These are phyloP conservation scores for Orbilia ellipsospora DNA, from an alignment of 2,329 filamentous ascomycete species.

Conservation along the genomic window DNA sequence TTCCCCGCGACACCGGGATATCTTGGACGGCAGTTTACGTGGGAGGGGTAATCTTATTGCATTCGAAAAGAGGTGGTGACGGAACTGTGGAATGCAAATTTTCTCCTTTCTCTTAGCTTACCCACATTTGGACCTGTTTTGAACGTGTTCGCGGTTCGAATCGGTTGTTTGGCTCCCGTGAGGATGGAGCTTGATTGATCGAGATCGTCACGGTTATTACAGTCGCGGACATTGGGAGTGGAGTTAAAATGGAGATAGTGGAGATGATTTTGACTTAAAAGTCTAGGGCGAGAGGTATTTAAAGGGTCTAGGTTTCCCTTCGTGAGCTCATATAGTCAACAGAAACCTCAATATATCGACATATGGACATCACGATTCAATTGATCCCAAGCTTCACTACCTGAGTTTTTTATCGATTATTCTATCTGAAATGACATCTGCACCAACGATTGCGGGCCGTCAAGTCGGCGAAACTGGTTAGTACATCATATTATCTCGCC, in stretches of 20 bases:
- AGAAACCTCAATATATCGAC: neutral
- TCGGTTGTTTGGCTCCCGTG: neutral
- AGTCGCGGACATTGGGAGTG: neutral
- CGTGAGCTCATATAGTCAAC: neutral
- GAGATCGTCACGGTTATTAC: neutral
- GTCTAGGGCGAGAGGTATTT: neutral
- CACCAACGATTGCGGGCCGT: slow-evolving; percentile 28
- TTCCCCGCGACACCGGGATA: too few species aligned
- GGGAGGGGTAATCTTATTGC: too few species aligned
- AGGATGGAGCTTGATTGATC: neutral
- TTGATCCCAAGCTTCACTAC: neutral
- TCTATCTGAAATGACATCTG: neutral
- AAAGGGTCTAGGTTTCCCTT: neutral
- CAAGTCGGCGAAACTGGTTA: slow-evolving; percentile 29
- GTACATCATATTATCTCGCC: neutral
- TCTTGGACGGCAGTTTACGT: too few species aligned
- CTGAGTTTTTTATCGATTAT: neutral
- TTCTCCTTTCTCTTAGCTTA: neutral
- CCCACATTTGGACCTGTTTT: neutral
- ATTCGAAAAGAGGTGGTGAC: too few species aligned
- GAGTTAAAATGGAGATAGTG: slow-evolving; percentile 8
- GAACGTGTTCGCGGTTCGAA: neutral
- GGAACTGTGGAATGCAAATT: neutral
- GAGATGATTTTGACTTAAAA: neutral
- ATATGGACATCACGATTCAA: neutral